These are phyloP conservation scores for Tricholoma sp. DNA, from an alignment of 768 basidiomycete species.

Conservation along the genomic window DNA sequence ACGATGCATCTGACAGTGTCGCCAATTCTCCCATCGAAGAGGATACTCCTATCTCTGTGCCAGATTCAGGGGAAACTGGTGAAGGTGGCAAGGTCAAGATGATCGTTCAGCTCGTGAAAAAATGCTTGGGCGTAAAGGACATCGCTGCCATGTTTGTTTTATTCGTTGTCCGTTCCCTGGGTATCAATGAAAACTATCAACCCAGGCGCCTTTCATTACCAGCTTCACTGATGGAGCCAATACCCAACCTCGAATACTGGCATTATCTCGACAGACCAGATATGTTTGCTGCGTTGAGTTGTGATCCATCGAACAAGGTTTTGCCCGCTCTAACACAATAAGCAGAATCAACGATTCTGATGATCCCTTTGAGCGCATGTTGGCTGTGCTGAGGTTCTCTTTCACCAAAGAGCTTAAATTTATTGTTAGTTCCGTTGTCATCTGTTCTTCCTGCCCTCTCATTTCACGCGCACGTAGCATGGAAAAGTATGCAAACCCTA, in stretches of 20 bases:
- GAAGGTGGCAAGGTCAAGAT: constrained; percentile 94
- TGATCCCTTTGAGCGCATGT: constrained; percentile 92
- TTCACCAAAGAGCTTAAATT: constrained; percentile 96
- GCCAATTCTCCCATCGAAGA: constrained; percentile 31
- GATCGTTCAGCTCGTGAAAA: constrained; percentile 88
- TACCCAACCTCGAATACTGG: constrained; percentile 97
- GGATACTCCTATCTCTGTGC: constrained; percentile 58
- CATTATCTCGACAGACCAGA: constrained; percentile 90
- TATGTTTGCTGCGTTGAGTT: constrained; percentile 81
- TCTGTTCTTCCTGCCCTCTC: constrained; percentile 1
- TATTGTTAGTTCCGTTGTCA: constrained; percentile 48
- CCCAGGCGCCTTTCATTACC: constrained; percentile 86
- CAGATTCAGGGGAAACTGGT: constrained; percentile 63
- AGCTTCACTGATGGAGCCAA: constrained; percentile 87
- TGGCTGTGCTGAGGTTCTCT: constrained; percentile 83
- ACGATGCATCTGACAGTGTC: constrained; percentile 5
- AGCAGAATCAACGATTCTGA: constrained; percentile 85
- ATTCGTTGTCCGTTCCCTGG: background rate
- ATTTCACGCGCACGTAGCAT: constrained; percentile 40
- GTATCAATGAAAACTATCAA: background rate
- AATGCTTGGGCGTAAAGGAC: constrained; percentile 90
- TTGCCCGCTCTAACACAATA: constrained; percentile 2
- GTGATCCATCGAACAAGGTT: background rate
- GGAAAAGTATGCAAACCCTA: constrained; percentile 94
- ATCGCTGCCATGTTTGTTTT: constrained; percentile 82